Conservation (phyloP, 2,329 filamentous ascomycete species). For the Aspergillus transmontanensis region DNA sequence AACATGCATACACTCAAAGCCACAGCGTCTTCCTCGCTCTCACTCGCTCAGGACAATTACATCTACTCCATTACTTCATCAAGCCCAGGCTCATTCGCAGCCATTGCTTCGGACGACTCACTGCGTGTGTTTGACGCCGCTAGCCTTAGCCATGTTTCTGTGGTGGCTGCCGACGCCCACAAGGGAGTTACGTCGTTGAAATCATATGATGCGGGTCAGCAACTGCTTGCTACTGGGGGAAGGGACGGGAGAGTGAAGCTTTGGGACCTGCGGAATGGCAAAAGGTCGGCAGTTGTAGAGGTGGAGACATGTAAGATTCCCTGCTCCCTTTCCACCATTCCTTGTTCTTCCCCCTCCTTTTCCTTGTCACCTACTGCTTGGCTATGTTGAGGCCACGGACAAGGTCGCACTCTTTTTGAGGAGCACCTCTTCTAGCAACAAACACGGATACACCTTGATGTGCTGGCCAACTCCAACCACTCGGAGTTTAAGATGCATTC, state of each 20-base stretch:
- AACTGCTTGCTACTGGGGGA: slow-evolving; percentile 39
- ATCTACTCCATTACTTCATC: slow-evolving; percentile 44
- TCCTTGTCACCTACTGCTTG: neutral
- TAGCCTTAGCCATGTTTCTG: slow-evolving; percentile 34
- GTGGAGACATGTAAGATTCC: slow-evolving; percentile 39
- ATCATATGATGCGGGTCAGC: slow-evolving; percentile 29
- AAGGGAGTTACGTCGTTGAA: slow-evolving; percentile 43
- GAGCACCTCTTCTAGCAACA: neutral
- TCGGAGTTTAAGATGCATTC: slow-evolving; percentile 1
- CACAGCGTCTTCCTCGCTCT: slow-evolving; percentile 39
- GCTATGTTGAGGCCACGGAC: neutral
- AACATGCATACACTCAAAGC: slow-evolving; percentile 39
- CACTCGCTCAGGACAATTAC: slow-evolving; percentile 43
- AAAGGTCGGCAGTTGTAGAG: slow-evolving; percentile 33
- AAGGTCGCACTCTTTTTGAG: neutral
- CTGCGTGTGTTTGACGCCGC: slow-evolving; percentile 44
- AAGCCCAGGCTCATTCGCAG: slow-evolving; percentile 37
- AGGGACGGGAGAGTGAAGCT: slow-evolving; percentile 45
- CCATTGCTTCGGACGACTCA: slow-evolving; percentile 50
- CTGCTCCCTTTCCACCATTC: slow-evolving; percentile 5
- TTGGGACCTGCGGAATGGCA: slow-evolving; percentile 43
- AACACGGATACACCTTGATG: slow-evolving; percentile 2
- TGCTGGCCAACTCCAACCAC: neutral
- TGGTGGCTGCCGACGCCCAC: slow-evolving; percentile 34
- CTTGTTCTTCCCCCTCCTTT: slow-evolving; percentile 5